Percentiles rank a stretch among this genome's conserved stretches.
phyloP scores from a whole-genome alignment of 2,329 filamentous ascomycete species.

The Penicillium sp. region DNA sequence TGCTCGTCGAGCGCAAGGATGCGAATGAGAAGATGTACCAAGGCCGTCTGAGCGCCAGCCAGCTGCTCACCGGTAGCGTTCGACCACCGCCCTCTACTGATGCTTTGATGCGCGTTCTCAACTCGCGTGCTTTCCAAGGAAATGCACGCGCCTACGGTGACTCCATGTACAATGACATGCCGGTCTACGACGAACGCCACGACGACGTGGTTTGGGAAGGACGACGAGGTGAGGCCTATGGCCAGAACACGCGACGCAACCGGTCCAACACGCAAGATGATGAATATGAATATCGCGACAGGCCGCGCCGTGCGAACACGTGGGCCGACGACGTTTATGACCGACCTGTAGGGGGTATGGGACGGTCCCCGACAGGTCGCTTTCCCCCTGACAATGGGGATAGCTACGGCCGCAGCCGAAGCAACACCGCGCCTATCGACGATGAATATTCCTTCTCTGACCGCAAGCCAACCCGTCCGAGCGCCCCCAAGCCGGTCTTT shows the following conservation, averaged over 20 bases:
- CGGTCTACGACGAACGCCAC: conserved; percentile 77
- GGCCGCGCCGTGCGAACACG: conserved; percentile 45
- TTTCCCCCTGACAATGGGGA: conserved; percentile 29
- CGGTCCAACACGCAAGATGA: conserved; percentile 51
- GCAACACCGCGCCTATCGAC: conserved; percentile 38
- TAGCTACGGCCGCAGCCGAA: conserved; percentile 29
- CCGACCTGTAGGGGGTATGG: conserved; percentile 33
- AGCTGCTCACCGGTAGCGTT: conserved; percentile 75
- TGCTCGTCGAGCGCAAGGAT: conserved; percentile 89
- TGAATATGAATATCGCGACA: conserved; percentile 55
- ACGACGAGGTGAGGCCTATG: conserved; percentile 63
- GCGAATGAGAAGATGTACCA: conserved; percentile 97
- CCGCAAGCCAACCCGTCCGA: conserved; percentile 68
- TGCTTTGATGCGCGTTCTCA: conserved; percentile 77
- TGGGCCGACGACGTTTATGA: conserved; percentile 50
- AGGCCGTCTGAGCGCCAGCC: conserved; percentile 70
- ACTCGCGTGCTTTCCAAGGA: conserved; percentile 77
- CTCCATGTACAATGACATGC: conserved; percentile 86
- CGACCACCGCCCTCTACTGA: conserved; percentile 75
- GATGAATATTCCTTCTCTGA: conserved; percentile 55
- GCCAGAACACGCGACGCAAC: conserved; percentile 58
- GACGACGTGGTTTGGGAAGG: conserved; percentile 84
- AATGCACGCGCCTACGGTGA: conserved; percentile 52
- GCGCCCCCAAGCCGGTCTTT: conserved; percentile 86
- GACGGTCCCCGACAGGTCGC: conserved; percentile 35